Base-by-base conservation (phyloP, 805 yeast species). In the Diddensiella transvaalensis region DNA sequence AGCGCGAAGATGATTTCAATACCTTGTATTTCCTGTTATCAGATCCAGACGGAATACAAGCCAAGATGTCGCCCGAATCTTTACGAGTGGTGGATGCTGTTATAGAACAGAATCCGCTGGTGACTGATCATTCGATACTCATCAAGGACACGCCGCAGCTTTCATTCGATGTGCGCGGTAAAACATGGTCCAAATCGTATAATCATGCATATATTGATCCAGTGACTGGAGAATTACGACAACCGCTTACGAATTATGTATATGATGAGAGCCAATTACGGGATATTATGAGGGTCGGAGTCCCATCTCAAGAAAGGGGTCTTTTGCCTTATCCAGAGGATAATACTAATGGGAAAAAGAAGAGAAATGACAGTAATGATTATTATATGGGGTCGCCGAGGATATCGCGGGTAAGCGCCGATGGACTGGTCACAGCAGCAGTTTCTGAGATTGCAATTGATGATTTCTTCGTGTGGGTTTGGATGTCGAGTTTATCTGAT, bases 391-490 rank as follows among this genome's bases (percentile, higher is more conserved):
- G n/a, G n/a, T 23, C 43, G 24, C 32, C 43, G 15, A 15, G 33
- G 13, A 21, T 23, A 6, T 33, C 52, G 2, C 29, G 47, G 17
- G 40, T 49, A 6, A 46, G 44, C 19, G 48, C 52, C 1, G 60
- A 58, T 42, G 40, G 70, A 21, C 46, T 53, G 19, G 61, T 60
- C 39, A 68, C 76, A 4, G 77, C 75, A 1, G 60, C 62, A n/a
- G 73, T 86, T 6, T 69, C 78, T 5, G 76, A 85, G 50, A 83
- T 85, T 1, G 75, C 86, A 3, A 79, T 88, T 17, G 95, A 87
- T 64, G 96, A 88, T 64, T 88, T 85, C 64, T 88, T 83, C 60
- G 86, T 87, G 23, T 88, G 96, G 96, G 78, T 96, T 0, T 88
- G 96, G 96, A 71, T 87, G 60, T 79, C 89, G 1, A 77, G 88